Base-by-base conservation (phyloP, 2,329 filamentous ascomycete genomes). In the Pseudogymnoascus sp. region DNA sequence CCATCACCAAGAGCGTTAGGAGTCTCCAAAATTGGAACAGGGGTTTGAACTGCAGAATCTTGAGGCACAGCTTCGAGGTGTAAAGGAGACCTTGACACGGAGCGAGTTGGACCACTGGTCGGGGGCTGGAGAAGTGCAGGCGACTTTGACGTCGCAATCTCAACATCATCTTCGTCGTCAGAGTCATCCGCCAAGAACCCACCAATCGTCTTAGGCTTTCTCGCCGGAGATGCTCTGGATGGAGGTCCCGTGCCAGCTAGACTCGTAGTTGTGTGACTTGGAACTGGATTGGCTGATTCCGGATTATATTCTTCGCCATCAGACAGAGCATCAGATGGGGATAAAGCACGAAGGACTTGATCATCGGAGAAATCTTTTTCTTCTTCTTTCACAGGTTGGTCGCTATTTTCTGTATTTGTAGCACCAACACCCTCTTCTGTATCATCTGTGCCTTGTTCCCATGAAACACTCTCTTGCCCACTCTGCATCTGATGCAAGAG, bases 121-220 rank as follows among this genome's bases (percentile, higher is more conserved):
- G 67, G 65, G 46, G 68, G 63, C 59, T 68, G 64, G 62, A 71
- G 71, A 40, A 71, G 62, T 65, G 64, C 64, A 62, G 65, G 61
- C 53, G 63, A 64, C 59, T 40, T 61, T 64, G 67, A 66, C 38
- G 65, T 60, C 64, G 50, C 50, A 56, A 56, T 56, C 50, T 56
- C 50, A 60, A 60, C 65, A 65, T 72, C 70, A 64, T 70, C 69
- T 61, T 73, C 72, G 61, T 74, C 72, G 66, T 74, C 72, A 53
- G 72, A 74, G 62, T 74, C 72, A 70, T 74, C 72, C 24, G 72
- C 72, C 62, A 74, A 67, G 50, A 74, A 74, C 35, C 71, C 73
- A 61, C 72, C 72, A 19, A 74, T 69, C 8, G 70, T 73, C 64
- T 72, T 73, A 3, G 60, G 63, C 41, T 63, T 63, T 19, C 46